Evolutionary conservation across 768 basidiomycete species (phyloP).

Genomic region (Obba rivulosa): DNA sequence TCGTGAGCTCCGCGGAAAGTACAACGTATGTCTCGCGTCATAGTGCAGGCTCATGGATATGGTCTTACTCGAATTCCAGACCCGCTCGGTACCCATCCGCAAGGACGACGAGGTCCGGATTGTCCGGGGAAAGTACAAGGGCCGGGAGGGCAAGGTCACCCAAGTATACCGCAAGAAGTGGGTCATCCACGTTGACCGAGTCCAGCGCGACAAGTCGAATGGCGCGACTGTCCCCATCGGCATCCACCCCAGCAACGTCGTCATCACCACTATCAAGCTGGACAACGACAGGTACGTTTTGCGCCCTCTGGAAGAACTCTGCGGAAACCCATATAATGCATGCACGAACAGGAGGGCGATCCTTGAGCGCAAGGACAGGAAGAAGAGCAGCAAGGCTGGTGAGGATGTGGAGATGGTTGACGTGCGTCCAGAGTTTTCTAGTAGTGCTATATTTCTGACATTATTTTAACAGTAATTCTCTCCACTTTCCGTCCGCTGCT

Average conservation of each 20-base stretch:
- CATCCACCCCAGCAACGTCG: conserved; percentile 95
- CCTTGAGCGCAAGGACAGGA: conserved; percentile 79
- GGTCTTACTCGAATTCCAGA: conserved; percentile 34
- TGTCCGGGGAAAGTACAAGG: conserved; percentile 97
- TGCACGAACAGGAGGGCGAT: conserved; percentile 61
- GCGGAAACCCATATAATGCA: not conserved
- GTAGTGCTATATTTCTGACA: conserved; percentile 10
- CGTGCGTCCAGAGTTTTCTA: conserved; percentile 39
- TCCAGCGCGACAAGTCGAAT: conserved; percentile 95
- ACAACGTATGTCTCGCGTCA: conserved; percentile 55
- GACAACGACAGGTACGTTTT: conserved; percentile 76
- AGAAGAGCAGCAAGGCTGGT: conserved; percentile 46
- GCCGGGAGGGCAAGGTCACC: conserved; percentile 96
- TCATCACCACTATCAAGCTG: conserved; percentile 88
- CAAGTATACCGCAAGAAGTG: conserved; percentile 99
- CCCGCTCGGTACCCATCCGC: conserved; percentile 89
- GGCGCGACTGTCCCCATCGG: conserved; percentile 92
- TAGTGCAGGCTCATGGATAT: not conserved
- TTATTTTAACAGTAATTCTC: conserved; percentile 31
- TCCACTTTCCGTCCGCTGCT: conserved; percentile 11
- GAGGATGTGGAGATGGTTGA: conserved; percentile 79
- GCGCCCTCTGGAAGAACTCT: not conserved
- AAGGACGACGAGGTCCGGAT: conserved; percentile 99
- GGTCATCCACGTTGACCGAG: conserved; percentile 98
- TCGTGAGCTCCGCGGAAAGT: conserved; percentile 89